phyloP scores from a whole-genome alignment of 2,329 filamentous ascomycete genomes.

The Aureobasidium sp. region DNA sequence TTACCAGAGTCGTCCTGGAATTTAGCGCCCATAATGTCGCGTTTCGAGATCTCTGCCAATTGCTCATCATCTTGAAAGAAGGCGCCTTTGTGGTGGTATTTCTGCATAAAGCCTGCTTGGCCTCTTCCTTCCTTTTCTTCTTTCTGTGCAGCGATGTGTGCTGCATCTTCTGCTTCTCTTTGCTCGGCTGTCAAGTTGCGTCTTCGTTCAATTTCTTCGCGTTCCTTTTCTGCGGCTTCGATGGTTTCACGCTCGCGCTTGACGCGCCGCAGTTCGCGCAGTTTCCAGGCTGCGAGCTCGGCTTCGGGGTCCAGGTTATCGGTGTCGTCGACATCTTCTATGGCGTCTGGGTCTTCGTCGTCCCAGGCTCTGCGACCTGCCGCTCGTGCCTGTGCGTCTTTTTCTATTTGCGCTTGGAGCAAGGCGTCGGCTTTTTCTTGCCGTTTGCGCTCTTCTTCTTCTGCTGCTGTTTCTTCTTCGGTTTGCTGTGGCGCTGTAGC shows the following conservation, averaged over 20 bases:
- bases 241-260: constrained; percentile 81
- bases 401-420: constrained; percentile 81
- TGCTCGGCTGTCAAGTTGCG: constrained; percentile 82
- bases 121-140: constrained; percentile 67
- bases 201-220: constrained; percentile 80
- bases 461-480: constrained; percentile 32
- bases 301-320: constrained; percentile 81
- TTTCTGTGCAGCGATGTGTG: constrained; percentile 66
- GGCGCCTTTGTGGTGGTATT: constrained; percentile 93
- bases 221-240: constrained; percentile 73
- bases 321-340: constrained; percentile 76
- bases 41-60: constrained; percentile 55
- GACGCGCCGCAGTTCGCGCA: constrained; percentile 81
- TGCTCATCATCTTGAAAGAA: constrained; percentile 74
- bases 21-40: constrained; percentile 77
- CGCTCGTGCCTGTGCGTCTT: constrained; percentile 65
- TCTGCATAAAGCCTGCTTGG: constrained; percentile 85
- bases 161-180: constrained; percentile 74
- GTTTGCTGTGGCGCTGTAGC: constrained; percentile 18
- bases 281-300: constrained; percentile 86
- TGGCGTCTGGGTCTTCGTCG: constrained; percentile 48
- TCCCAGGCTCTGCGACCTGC: constrained; percentile 83
- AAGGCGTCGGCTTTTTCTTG: constrained; percentile 68
- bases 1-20: constrained; percentile 79
- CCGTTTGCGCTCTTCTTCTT: constrained; percentile 47